These are phyloP conservation scores for Rosellinia necatrix DNA, from an alignment of 2,329 filamentous ascomycete genomes.

Conservation along the genomic window DNA sequence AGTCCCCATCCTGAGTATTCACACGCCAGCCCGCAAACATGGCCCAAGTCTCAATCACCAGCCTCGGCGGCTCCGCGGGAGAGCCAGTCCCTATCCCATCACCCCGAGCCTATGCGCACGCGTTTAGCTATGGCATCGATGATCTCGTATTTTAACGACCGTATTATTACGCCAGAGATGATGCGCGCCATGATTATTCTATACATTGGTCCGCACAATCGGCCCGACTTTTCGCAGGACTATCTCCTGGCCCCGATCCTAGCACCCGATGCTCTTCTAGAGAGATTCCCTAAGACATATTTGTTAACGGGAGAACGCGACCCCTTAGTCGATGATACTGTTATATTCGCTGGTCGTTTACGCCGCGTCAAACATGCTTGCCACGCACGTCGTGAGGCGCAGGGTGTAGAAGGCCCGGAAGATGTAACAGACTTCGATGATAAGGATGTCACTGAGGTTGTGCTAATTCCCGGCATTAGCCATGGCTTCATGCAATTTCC, in stretches of 20 bases:
- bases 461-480: slow-evolving; percentile 83
- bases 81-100: slow-evolving; percentile 49
- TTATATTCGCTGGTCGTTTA: slow-evolving; percentile 91
- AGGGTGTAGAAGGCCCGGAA: slow-evolving; percentile 53
- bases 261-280: slow-evolving; percentile 81
- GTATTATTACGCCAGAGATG: slow-evolving; percentile 94
- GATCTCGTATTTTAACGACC: slow-evolving; percentile 97
- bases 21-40: slow-evolving; percentile 50
- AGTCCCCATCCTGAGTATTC: slow-evolving; percentile 56
- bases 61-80: slow-evolving; percentile 28
- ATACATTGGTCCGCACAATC: slow-evolving; percentile 91
- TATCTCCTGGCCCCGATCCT: slow-evolving; percentile 89
- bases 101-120: slow-evolving; percentile 69
- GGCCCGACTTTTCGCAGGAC: slow-evolving; percentile 90
- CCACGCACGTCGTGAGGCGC: slow-evolving; percentile 55
- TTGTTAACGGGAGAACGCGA: slow-evolving; percentile 95
- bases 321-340: slow-evolving; percentile 93
- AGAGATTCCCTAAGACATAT: slow-evolving; percentile 90
- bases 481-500: slow-evolving; percentile 96
- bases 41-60: slow-evolving; percentile 35
- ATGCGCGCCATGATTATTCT: slow-evolving; percentile 99
- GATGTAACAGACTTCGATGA: slow-evolving; percentile 67
- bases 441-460: slow-evolving; percentile 78
- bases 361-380: slow-evolving; percentile 73
- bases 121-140: slow-evolving; percentile 94